Conservation (phyloP, 192 early-diverging fungal species). For the Funneliformis geosporum region DNA sequence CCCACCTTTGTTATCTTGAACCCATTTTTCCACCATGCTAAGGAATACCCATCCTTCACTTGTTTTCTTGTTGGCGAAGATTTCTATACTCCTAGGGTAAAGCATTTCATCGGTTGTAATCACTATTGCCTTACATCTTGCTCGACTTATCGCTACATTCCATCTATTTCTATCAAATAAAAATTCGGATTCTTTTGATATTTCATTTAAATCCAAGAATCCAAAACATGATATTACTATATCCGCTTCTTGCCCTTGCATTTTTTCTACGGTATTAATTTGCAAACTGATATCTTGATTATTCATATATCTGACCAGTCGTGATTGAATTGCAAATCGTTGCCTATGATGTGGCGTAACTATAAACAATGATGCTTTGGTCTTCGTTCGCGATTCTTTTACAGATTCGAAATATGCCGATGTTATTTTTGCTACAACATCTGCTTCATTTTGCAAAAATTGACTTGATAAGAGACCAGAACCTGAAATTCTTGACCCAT, state of each 20-base stretch:
- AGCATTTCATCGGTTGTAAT: constrained; percentile 38
- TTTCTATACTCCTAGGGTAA: constrained; percentile 35
- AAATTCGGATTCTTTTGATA: constrained; percentile 38
- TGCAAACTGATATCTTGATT: constrained; percentile 37
- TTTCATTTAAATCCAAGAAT: constrained; percentile 38
- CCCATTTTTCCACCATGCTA: constrained; percentile 22
- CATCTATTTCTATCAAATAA: constrained; percentile 50
- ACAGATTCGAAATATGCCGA: constrained; percentile 38
- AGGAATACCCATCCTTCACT: constrained; percentile 26
- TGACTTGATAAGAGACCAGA: constrained; percentile 14
- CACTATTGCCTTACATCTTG: constrained; percentile 45
- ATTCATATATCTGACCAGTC: constrained; percentile 4
- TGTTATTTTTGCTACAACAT: constrained; percentile 41
- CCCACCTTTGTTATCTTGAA: background rate
- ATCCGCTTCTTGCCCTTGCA: constrained; percentile 61
- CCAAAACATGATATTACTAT: constrained; percentile 63
- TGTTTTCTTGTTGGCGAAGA: constrained; percentile 25
- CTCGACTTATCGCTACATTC: constrained; percentile 50
- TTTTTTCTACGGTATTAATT: constrained; percentile 55
- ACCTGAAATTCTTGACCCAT: background rate
- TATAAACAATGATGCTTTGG: constrained; percentile 35
- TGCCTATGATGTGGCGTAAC: constrained; percentile 55
- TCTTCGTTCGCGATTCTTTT: constrained; percentile 24
- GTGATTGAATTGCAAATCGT: constrained; percentile 38
- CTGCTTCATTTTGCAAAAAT: constrained; percentile 39